Conservation (phyloP, 805 yeast genomes). For the Yarrowia bubula region DNA sequence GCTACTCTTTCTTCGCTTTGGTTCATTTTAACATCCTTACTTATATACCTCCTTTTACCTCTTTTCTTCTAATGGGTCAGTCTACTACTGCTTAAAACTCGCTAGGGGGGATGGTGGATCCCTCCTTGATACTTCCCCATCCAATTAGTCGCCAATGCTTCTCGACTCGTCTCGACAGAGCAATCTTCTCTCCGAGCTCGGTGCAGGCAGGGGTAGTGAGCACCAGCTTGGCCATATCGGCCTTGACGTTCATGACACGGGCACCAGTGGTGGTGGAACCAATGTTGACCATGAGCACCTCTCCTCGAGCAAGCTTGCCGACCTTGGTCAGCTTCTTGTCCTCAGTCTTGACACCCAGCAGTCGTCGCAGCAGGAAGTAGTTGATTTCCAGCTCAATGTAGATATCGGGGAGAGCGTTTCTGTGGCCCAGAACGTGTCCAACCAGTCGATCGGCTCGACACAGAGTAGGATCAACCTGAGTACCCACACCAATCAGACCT, state of each 20-base stretch:
- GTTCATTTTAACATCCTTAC: too few species aligned
- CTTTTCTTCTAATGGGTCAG: too few species aligned
- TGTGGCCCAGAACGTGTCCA: conserved; percentile 98
- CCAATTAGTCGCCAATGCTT: conserved; percentile 99
- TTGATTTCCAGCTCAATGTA: conserved; percentile 97
- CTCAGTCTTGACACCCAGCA: conserved; percentile 97
- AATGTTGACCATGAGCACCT: conserved; percentile 97
- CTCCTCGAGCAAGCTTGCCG: conserved; percentile 88
- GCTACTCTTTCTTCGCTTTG: too few species aligned
- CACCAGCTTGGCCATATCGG: conserved; percentile 98
- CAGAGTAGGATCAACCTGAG: conserved; percentile 96
- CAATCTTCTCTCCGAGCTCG: conserved; percentile 96
- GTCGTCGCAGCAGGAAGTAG: conserved; percentile 92
- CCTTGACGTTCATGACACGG: conserved; percentile 94
- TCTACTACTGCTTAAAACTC: conserved; percentile 28
- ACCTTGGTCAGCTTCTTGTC: conserved; percentile 97
- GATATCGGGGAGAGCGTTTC: conserved; percentile 91
- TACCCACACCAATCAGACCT: conserved; percentile 99
- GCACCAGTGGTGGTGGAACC: conserved; percentile 99
- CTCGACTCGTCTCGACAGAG: conserved; percentile 97
- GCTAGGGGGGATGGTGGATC: conserved; percentile 44
- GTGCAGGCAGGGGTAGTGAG: conserved; percentile 99
- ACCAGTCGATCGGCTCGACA: conserved; percentile 99
- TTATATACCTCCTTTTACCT: too few species aligned
- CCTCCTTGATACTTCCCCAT: conserved; percentile 98